Base-by-base conservation (phyloP, 148 eudicot species). In the Diospyros lotus region DNA sequence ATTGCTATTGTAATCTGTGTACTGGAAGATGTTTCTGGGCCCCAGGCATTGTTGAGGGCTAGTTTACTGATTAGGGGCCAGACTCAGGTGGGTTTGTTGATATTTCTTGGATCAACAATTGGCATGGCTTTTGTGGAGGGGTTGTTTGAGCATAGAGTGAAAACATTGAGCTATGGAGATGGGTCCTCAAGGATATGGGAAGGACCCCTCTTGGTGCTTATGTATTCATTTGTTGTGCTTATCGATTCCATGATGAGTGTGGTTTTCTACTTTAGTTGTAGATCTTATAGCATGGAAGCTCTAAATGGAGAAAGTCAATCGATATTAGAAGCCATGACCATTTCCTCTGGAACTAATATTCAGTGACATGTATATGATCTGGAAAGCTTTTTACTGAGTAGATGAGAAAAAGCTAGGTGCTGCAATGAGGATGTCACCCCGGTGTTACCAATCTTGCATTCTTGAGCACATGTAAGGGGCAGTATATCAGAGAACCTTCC, bases 121-220 rank as follows among this genome's bases (percentile, higher is more conserved):
- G 97, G 94, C 55, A 80, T 88, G 96, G 91, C 96, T 2, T 80
- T 90, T 76, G 89, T 89, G 69, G 94, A 92, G 77, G 97, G 91
- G 3, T 83, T 92, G 76, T 95, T 95, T 84, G 98, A 95, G 88
- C 96, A 95, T 81, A 78, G 97, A 71, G 97, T 92, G 76, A 92
- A 90, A 84, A 90, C 85, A 1, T 54, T 92, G 69, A 90, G 98
- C 78, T 89, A 95, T 73, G 96, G 93, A 63, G 98, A 92, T 64
- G 96, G 89, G 58, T 85, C 93, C 17, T 90, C 90, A 12, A 80
- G 96, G 77, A 14, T 90, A 68, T 95, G 98, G 98, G 96, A 95
- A 91, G 94, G 96, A 41, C 97, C 97, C 1, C 86, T 95, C 70
- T 79, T 92, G 92, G 97, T 95, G 43, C 68, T 92, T 46, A 86